Evolutionary conservation across 345 rosid species (phyloP), one percentile per base, ranked within the genome.

Genomic region (Odontarrhena argentea): DNA sequence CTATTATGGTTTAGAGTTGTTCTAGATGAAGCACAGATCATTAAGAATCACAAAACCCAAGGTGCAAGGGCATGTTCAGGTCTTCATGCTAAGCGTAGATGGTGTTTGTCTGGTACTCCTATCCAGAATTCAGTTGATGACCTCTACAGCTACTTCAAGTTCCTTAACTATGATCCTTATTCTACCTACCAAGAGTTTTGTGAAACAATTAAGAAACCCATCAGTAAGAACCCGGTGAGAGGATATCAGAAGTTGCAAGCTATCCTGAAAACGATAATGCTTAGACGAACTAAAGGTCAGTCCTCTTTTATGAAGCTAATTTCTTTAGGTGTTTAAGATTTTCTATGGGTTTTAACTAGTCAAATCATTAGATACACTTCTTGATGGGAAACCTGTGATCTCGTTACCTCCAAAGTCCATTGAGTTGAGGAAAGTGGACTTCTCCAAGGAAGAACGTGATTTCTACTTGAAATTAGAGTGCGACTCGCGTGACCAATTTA

Each of bases 81-180:
- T 30, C 98, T 93, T 76, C 96, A 97, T 22, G 96, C 99, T 34
- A 94, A 94, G 74, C 92, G 92, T 14, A 81, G 97, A 67, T 94
- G 99, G 99, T 94, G 99, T 80, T 85, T 94, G 77, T 94, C 99
- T 2, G 99, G 99, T 53, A 94, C 99, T 64, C 99, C 99, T 47
- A 83, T 94, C 68, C 99, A 94, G 82, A 94, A 94, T 81, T 89
- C 99, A 13, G 80, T 94, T 3, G 99, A 88, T 68, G 97, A 91
- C 69, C 93, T 91, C 18, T 91, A 88, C 75, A 91, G 96, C 81
- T 91, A 85, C 77, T 88, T 91, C 74, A 85, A 88, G 76, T 91
- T 88, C 67, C 94, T 91, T 32, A 86, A 88, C 77, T 91, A 82
- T 76, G 82, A 86, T 2, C 96, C 90, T 32, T 91, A 77, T 70